Conservation (phyloP, 768 basidiomycete species). For the Termitomyces sp. region DNA sequence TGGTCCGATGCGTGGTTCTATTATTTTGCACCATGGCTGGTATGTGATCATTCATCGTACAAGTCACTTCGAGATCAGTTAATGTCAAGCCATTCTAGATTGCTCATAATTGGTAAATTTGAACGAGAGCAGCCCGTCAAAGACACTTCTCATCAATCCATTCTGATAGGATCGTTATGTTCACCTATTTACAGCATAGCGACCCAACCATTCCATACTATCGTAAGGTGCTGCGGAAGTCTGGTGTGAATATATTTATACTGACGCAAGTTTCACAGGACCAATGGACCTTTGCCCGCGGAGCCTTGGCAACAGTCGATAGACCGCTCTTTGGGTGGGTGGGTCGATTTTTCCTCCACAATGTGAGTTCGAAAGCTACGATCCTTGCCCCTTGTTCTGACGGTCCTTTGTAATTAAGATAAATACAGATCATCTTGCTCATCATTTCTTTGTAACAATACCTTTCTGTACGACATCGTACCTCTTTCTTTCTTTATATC, state of each 20-base stretch:
- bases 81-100: conserved; percentile 20
- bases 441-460: conserved; percentile 54
- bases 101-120: conserved; percentile 38
- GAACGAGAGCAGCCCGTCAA: not conserved
- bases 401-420: conserved; percentile 22
- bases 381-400: not conserved
- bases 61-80: not conserved
- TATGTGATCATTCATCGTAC: conserved; percentile 15
- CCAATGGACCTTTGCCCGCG: conserved; percentile 56
- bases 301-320: conserved; percentile 56
- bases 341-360: conserved; percentile 51
- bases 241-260: not conserved
- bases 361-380: conserved; percentile 24
- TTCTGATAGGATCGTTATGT: conserved; percentile 46
- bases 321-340: conserved; percentile 55
- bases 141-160: not conserved
- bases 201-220: conserved; percentile 57
- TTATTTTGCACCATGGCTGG: conserved; percentile 47
- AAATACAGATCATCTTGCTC: conserved; percentile 47
- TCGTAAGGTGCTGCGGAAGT: conserved; percentile 26
- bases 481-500: not conserved
- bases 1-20: conserved; percentile 29
- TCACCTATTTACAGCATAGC: conserved; percentile 59
- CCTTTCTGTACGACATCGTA: conserved; percentile 46
- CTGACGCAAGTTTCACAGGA: conserved; percentile 18